Evolutionary conservation across 2,329 filamentous ascomycete species (phyloP), one percentile per base, ranked within the genome.

Genomic region (Penicillium sp.): DNA sequence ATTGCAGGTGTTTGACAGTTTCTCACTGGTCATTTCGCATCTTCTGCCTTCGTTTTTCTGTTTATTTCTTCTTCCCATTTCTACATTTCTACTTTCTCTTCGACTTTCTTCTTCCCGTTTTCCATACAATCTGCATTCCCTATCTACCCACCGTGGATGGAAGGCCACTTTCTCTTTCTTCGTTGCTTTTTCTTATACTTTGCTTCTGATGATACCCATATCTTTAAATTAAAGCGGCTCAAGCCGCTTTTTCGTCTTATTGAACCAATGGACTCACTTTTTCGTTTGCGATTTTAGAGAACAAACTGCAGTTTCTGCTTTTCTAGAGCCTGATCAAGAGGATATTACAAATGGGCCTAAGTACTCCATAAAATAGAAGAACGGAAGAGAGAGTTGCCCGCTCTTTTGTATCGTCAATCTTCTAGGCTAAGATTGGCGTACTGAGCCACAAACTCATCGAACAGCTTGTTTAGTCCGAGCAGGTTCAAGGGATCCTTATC

Each of bases 131-230:
- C 33, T 56, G 44, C 40, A 47, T 53, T 31, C 31, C 39, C 31
- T 38, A 41, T 54, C 38, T 38, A 20, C 42, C 39, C n/a, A 18
- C 18, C 16, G 16, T 36, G 46, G 30, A 40, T 22, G 31, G 46
- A 52, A 51, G 43, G 43, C 36, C 27, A 48, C 30, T 51, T 52
- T 46, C 22, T 39, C 33, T 46, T 49, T 44, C 18, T 46, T 48
- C 43, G 27, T 30, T 30, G 35, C 30, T 51, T 20, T 24, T 46
- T 18, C 33, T 31, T 35, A 22, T 41, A 31, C 9, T 48, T 54
- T 43, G 49, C 41, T 62, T 62, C 58, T 62, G 51, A 66, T 66
- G 62, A 68, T 68, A 67, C 64, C 64, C 64, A 64, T 56, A 60
- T 58, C 61, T 53, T 56, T 43, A 44, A 16, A 22, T 43, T 53